Conservation (phyloP, 2,329 filamentous ascomycete genomes). For the Exophiala viscosa region DNA sequence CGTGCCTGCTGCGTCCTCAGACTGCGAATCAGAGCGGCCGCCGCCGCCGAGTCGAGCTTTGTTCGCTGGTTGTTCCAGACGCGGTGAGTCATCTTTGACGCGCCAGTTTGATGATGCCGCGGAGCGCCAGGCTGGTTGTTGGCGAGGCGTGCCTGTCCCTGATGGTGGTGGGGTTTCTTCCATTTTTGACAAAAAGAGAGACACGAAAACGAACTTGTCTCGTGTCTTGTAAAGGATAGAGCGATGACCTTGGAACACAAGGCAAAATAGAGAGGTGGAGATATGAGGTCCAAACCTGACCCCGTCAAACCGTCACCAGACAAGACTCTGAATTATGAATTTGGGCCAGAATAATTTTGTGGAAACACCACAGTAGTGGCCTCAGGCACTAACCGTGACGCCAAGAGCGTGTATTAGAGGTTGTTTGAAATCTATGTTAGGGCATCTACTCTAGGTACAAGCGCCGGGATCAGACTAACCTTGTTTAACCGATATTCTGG, state of each 20-base stretch:
- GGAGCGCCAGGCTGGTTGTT: conserved; percentile 19
- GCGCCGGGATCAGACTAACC: too few species aligned
- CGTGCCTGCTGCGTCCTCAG: conserved; percentile 31
- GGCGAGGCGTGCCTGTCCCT: conserved; percentile 1
- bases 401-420: too few species aligned
- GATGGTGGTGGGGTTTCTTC: conserved; percentile 27
- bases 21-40: not conserved
- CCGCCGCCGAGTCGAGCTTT: not conserved
- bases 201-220: too few species aligned
- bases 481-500: too few species aligned
- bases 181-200: conserved; percentile 2
- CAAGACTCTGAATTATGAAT: too few species aligned
- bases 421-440: too few species aligned
- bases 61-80: conserved; percentile 29
- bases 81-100: conserved; percentile 38
- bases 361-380: too few species aligned
- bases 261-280: not conserved
- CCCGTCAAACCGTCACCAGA: too few species aligned
- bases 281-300: too few species aligned
- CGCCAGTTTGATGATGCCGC: conserved; percentile 38
- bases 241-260: not conserved
- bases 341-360: too few species aligned
- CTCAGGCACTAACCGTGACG: too few species aligned
- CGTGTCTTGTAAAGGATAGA: not conserved
- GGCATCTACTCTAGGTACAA: too few species aligned